These are phyloP conservation scores for Diatrype stigma DNA, from an alignment of 2,329 filamentous ascomycete species.

Conservation along the genomic window DNA sequence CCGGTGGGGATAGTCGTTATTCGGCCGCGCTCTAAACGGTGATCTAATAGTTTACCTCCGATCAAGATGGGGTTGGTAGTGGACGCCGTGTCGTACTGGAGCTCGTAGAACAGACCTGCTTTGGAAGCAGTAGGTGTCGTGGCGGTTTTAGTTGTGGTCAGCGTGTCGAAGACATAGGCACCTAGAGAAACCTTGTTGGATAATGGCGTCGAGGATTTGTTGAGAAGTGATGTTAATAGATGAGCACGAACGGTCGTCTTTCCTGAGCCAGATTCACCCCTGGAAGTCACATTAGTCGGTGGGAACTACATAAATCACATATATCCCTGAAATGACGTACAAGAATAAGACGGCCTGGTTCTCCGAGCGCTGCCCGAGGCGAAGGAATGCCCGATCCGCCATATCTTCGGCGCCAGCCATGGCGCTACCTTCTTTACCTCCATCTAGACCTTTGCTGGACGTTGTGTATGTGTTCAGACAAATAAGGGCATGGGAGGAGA, in stretches of 20 bases:
- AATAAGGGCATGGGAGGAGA: conserved; percentile 89
- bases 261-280: conserved; percentile 91
- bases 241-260: conserved; percentile 95
- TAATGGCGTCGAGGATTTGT: conserved; percentile 86
- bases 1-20: conserved; percentile 91
- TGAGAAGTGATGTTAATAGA: conserved; percentile 77
- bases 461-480: conserved; percentile 93
- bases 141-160: conserved; percentile 95
- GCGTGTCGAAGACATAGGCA: conserved; percentile 89
- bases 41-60: conserved; percentile 90
- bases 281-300: conserved; percentile 33
- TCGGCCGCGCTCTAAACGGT: conserved; percentile 85
- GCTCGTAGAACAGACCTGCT: conserved; percentile 88
- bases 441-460: conserved; percentile 83
- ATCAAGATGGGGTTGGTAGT: conserved; percentile 82
- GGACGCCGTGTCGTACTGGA: conserved; percentile 91
- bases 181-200: conserved; percentile 91
- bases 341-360: conserved; percentile 91
- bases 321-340: conserved; percentile 57
- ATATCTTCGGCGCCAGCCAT: conserved; percentile 91
- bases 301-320: neutral
- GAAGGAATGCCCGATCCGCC: conserved; percentile 78
- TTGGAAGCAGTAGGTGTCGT: conserved; percentile 96
- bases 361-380: conserved; percentile 82
- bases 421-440: conserved; percentile 84